These are phyloP conservation scores for Candida odintsovae DNA, from an alignment of 805 yeast species.

Conservation along the genomic window DNA sequence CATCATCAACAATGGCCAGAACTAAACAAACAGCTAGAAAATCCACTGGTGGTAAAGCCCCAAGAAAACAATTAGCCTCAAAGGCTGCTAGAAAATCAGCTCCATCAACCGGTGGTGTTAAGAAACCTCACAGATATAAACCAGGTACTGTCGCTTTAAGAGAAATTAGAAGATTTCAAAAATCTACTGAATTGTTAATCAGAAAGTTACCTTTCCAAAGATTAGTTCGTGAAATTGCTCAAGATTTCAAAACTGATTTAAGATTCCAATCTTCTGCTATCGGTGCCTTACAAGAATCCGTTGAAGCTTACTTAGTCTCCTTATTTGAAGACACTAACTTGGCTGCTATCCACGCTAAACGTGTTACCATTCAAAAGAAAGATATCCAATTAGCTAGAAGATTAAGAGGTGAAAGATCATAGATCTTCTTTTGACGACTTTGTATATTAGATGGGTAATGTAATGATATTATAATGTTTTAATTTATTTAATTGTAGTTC, in stretches of 20 bases:
- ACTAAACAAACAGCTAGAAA: constrained; percentile 93
- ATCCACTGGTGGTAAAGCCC: constrained; percentile 94
- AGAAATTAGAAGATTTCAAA: constrained; percentile 97
- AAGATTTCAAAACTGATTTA: constrained; percentile 87
- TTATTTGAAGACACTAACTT: constrained; percentile 96
- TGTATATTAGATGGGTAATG: constrained; percentile 23
- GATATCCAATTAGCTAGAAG: constrained; percentile 98
- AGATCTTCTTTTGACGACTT: constrained; percentile 23
- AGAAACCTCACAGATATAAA: constrained; percentile 94
- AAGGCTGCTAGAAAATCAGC: constrained; percentile 93
- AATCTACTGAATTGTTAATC: constrained; percentile 89
- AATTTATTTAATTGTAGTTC: background rate
- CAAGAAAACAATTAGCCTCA: constrained; percentile 90
- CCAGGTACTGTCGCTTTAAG: constrained; percentile 96
- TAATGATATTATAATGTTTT: background rate
- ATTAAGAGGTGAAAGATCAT: constrained; percentile 94
- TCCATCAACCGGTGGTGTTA: constrained; percentile 89
- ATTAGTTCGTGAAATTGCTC: constrained; percentile 93
- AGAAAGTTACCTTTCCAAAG: constrained; percentile 97
- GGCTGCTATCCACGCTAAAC: constrained; percentile 98
- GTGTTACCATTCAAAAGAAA: constrained; percentile 98
- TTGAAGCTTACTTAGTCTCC: constrained; percentile 95
- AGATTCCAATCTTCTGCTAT: constrained; percentile 97
- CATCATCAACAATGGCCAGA: constrained; percentile 64
- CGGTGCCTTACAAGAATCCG: constrained; percentile 97